A percentile compares a stretch with the other conserved stretches of the same genome.
Conservation (phyloP, 495 filamentous ascomycete species). For the Lasiosphaeria ovina region DNA sequence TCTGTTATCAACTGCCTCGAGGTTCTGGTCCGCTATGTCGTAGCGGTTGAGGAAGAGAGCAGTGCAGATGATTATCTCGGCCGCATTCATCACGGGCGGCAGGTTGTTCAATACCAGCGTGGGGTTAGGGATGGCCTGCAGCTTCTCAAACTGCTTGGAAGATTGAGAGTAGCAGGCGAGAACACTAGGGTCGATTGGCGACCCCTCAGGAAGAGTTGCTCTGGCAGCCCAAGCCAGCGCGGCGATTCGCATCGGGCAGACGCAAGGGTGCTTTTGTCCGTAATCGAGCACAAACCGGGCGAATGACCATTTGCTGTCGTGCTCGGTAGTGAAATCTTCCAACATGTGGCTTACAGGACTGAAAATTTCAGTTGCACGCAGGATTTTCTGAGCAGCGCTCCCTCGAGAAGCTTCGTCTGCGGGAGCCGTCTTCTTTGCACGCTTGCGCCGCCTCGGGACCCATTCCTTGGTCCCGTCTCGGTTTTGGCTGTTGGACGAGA, state of each 20-base stretch:
- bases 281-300: constrained; percentile 24
- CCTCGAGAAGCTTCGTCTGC: background rate
- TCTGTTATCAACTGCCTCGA: constrained; percentile 7
- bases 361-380: background rate
- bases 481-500: constrained; percentile 5
- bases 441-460: constrained; percentile 22
- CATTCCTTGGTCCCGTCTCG: constrained; percentile 23
- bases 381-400: background rate
- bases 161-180: constrained; percentile 15
- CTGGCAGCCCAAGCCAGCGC: constrained; percentile 23
- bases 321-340: constrained; percentile 11
- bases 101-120: constrained; percentile 10
- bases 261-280: constrained; percentile 13
- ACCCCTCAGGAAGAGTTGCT: constrained; percentile 1
- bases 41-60: constrained; percentile 24
- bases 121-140: constrained; percentile 15
- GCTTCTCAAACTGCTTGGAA: constrained; percentile 12
- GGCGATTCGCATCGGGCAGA: constrained; percentile 21
- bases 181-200: constrained; percentile 4
- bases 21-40: constrained; percentile 15
- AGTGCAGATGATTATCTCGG: constrained; percentile 20
- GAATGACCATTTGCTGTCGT: constrained; percentile 20
- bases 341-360: constrained; percentile 8
- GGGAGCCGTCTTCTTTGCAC: constrained; percentile 9
- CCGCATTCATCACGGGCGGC: constrained; percentile 16